Evolutionary conservation across 2,329 filamentous ascomycete genomes (phyloP).

Genomic region (Fusarium sp.): DNA sequence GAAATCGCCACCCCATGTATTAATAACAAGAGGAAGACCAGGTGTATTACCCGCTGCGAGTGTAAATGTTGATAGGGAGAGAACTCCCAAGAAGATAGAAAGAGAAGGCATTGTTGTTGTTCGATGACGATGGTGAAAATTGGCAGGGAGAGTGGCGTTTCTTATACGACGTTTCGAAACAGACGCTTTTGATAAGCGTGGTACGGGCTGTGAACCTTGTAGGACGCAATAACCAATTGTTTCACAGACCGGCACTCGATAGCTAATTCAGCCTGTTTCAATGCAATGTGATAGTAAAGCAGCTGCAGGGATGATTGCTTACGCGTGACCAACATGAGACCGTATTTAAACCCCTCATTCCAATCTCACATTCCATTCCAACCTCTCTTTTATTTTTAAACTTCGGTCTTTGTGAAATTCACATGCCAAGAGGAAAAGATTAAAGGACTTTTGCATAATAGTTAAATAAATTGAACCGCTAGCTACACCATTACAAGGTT

Average conservation of each 20-base stretch:
- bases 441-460: slow-evolving; percentile 2
- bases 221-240: slow-evolving; percentile 9
- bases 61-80: slow-evolving; percentile 21
- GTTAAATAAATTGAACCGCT: not conserved
- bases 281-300: slow-evolving; percentile 7
- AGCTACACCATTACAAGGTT: slow-evolving; percentile 45
- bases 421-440: not conserved
- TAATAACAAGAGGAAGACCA: slow-evolving; percentile 62
- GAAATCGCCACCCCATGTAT: slow-evolving; percentile 67
- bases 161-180: slow-evolving; percentile 24
- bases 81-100: slow-evolving; percentile 6
- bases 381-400: not conserved
- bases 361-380: slow-evolving; percentile 10
- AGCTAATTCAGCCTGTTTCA: slow-evolving; percentile 4
- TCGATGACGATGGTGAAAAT: not conserved
- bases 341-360: slow-evolving; percentile 37
- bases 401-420: not conserved
- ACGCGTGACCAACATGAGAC: slow-evolving; percentile 22
- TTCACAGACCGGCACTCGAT: slow-evolving; percentile 1
- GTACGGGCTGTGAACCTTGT: slow-evolving; percentile 22
- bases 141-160: slow-evolving; percentile 21
- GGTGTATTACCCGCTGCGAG: slow-evolving; percentile 48
- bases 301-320: slow-evolving; percentile 14
- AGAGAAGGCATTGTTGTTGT: slow-evolving; percentile 15
- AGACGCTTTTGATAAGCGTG: slow-evolving; percentile 16